Percentiles rank a stretch among this genome's conserved stretches.
phyloP scores from a whole-genome alignment of 2,329 filamentous ascomycete genomes.

The Ophiosphaerella korrae region DNA sequence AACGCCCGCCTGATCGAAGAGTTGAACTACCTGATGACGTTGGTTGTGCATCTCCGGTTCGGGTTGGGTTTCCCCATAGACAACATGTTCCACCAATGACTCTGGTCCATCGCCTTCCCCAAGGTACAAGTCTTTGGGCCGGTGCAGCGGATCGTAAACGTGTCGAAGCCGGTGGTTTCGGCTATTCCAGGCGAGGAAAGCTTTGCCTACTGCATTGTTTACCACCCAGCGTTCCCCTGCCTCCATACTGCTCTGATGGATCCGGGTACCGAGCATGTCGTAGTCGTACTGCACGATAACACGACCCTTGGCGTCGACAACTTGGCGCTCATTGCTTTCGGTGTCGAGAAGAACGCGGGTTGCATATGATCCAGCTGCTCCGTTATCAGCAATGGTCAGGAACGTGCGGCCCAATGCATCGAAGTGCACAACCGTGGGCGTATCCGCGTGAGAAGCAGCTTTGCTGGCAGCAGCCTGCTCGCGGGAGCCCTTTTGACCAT shows the following conservation, averaged over 20 bases:
- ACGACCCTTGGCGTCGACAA: not conserved
- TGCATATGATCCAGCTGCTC: too few species aligned
- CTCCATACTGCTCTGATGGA: slow-evolving; percentile 3
- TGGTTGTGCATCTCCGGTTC: not conserved
- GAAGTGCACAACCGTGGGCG: not conserved
- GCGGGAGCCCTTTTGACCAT: not conserved
- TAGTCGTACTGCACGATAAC: not conserved
- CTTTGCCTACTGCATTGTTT: not conserved
- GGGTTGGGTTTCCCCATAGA: not conserved
- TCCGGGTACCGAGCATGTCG: not conserved
- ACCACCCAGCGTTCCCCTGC: not conserved
- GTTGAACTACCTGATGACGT: not conserved
- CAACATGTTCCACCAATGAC: not conserved
- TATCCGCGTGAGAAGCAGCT: not conserved
- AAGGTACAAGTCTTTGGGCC: not conserved
- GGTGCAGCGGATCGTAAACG: not conserved
- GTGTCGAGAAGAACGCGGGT: not conserved
- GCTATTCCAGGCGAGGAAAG: not conserved
- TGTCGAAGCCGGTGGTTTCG: not conserved
- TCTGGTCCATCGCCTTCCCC: not conserved
- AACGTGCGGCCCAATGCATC: not conserved
- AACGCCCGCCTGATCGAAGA: not conserved
- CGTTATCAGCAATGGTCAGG: not conserved
- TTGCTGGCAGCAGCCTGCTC: not conserved
- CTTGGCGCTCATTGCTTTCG: not conserved